Base-by-base conservation (phyloP, 2,329 filamentous ascomycete species). In the Pestalotiopsis sp. region DNA sequence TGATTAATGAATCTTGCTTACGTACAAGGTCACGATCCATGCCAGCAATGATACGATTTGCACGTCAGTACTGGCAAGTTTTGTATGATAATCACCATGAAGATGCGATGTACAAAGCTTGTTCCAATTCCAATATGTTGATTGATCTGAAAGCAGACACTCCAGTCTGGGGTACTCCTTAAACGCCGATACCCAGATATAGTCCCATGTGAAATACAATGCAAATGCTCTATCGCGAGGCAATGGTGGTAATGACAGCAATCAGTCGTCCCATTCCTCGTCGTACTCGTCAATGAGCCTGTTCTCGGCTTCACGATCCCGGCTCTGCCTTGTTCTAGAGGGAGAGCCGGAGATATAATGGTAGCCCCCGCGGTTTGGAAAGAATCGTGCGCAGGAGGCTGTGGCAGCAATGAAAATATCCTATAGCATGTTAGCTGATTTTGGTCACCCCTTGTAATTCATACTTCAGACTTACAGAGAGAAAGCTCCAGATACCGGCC, bases 241-340 rank as follows among this genome's bases (percentile, higher is more conserved):
- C 17, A 9, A 52, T 52, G 4, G 17, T 52, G 45, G 20, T n/a
- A 20, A 52, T 52, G 45, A 11, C 17, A n/a, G 45, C 45, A 52
- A 52, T 80, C 75, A 91, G 71, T 97, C 95, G 74, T 98, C 95
- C 95, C 95, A 98, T 78, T 98, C 95, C 80, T 98, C 95, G 76
- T 98, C 96, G 69, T 98, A 85, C 80, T 98, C 94, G 79, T 98
- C 95, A 79, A 99, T 98, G 74, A 98, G 82, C 71, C 94, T 85
- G 80, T 98, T 98, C 82, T 98, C 96, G 67, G 94, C 95, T 69
- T 98, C 95, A 68, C 85, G 79, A 75, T 84, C 84, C 73, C 85
- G 78, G 70, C 82, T 80, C 60, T 73, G 74, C 56, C 76, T 59
- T 17, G 68, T 68, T 68, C 83, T 80, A 52, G 85, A 85, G 12